These are phyloP conservation scores for Cladosporium cucumerinum DNA, from an alignment of 2,329 filamentous ascomycete species.

Conservation along the genomic window DNA sequence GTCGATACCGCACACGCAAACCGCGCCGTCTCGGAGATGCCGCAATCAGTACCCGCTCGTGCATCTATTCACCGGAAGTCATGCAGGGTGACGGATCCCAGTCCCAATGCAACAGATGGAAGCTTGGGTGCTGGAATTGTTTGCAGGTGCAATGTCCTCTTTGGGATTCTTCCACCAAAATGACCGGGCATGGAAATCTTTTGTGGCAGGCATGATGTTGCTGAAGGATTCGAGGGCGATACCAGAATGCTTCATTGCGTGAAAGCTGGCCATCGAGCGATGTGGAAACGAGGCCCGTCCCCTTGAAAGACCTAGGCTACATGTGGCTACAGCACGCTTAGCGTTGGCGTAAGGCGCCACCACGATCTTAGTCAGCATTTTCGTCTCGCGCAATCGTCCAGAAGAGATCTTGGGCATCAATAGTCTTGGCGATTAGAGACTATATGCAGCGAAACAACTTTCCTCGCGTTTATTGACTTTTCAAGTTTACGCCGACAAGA, in stretches of 20 bases:
- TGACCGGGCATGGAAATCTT: neutral
- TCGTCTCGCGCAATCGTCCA: neutral
- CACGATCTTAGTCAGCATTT: neutral
- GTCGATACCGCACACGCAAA: neutral
- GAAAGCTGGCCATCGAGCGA: neutral
- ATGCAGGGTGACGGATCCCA: conserved; percentile 4
- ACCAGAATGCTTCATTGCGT: neutral
- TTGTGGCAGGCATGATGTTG: neutral
- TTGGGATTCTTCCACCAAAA: neutral
- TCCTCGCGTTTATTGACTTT: neutral
- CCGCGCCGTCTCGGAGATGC: neutral
- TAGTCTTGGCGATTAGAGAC: neutral
- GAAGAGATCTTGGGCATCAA: neutral
- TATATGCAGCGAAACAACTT: neutral
- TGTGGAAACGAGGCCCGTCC: neutral
- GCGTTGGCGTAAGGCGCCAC: neutral
- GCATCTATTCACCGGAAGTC: conserved; percentile 9
- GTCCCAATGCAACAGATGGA: neutral
- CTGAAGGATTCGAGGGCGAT: neutral
- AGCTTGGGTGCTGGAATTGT: conserved; percentile 1
- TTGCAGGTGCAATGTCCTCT: neutral
- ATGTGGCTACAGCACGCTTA: neutral
- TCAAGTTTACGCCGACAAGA: neutral
- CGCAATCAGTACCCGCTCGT: neutral
- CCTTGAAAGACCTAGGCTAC: neutral